Evolutionary conservation across 805 yeast genomes (phyloP).

Genomic region (Kuraishia floccosa): DNA sequence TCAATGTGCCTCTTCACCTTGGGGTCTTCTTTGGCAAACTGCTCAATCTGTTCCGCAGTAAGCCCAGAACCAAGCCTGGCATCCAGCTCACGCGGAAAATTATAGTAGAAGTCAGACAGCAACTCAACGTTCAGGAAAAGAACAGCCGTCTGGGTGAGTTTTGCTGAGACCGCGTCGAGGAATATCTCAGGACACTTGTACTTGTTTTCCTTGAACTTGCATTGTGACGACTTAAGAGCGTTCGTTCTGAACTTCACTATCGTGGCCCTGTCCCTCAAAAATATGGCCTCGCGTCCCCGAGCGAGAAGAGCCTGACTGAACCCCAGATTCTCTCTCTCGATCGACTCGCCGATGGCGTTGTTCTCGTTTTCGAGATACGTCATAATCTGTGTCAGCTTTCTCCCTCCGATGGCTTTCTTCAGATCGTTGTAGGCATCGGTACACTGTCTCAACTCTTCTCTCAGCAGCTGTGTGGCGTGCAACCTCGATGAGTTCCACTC

Average conservation of each 20-base stretch:
- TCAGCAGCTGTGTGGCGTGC: slow-evolving; percentile 59
- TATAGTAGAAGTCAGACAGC: slow-evolving; percentile 88
- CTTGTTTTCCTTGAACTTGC: slow-evolving; percentile 70
- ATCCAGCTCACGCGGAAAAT: slow-evolving; percentile 91
- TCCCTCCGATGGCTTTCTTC: slow-evolving; percentile 67
- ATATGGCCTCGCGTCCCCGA: slow-evolving; percentile 77
- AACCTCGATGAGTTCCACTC: slow-evolving; percentile 85
- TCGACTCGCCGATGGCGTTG: slow-evolving; percentile 20
- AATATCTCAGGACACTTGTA: slow-evolving; percentile 93
- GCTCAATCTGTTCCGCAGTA: slow-evolving; percentile 68
- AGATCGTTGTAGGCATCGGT: slow-evolving; percentile 47
- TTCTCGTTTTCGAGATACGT: slow-evolving; percentile 48
- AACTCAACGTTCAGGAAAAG: slow-evolving; percentile 88
- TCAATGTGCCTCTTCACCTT: slow-evolving; percentile 84
- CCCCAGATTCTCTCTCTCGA: slow-evolving; percentile 67
- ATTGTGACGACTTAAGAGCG: slow-evolving; percentile 62
- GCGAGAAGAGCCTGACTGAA: slow-evolving; percentile 67
- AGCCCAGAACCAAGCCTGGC: slow-evolving; percentile 48
- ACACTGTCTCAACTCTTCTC: slow-evolving; percentile 83
- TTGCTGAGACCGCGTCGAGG: slow-evolving; percentile 84
- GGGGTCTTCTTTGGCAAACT: slow-evolving; percentile 91
- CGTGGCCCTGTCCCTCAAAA: slow-evolving; percentile 61
- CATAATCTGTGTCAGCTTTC: slow-evolving; percentile 76
- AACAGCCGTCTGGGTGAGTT: slow-evolving; percentile 87
- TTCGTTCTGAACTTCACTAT: slow-evolving; percentile 67